A percentile compares a stretch with the other conserved stretches of the same genome.
Conservation (phyloP, 441 rosid species). For the Omphalea diandra region DNA sequence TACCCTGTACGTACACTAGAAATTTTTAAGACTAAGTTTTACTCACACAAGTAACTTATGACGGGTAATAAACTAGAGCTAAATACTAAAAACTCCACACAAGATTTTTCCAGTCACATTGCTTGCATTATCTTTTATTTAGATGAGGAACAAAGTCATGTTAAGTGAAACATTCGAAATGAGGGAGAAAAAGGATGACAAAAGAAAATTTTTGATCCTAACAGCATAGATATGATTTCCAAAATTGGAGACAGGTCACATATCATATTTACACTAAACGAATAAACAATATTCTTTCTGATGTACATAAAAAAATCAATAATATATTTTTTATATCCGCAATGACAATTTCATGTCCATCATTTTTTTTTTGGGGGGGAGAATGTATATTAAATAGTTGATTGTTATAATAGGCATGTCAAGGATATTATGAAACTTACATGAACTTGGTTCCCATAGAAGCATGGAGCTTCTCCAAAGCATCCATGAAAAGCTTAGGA, state of each 20-base stretch:
- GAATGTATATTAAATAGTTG: neutral
- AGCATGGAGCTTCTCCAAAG: slow-evolving; percentile 82
- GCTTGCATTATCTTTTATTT: neutral
- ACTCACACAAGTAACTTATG: neutral
- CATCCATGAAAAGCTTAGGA: slow-evolving; percentile 58
- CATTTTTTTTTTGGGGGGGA: no score
- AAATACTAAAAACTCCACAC: neutral
- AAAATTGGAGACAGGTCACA: neutral
- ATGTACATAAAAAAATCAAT: neutral
- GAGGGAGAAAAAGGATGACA: neutral
- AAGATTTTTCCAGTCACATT: neutral
- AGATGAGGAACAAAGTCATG: neutral
- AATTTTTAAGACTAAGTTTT: neutral
- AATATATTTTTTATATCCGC: neutral
- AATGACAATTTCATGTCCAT: neutral
- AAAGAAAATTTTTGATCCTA: neutral
- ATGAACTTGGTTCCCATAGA: slow-evolving; percentile 85
- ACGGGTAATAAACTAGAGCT: neutral
- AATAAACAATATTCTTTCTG: neutral
- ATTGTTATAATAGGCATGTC: neutral
- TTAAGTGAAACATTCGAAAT: neutral
- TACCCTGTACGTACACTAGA: neutral
- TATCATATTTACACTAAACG: neutral
- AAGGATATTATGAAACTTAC: slow-evolving; percentile 37
- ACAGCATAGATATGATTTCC: neutral